phyloP scores from a whole-genome alignment of 441 rosid species.

The Hura crepitans region DNA sequence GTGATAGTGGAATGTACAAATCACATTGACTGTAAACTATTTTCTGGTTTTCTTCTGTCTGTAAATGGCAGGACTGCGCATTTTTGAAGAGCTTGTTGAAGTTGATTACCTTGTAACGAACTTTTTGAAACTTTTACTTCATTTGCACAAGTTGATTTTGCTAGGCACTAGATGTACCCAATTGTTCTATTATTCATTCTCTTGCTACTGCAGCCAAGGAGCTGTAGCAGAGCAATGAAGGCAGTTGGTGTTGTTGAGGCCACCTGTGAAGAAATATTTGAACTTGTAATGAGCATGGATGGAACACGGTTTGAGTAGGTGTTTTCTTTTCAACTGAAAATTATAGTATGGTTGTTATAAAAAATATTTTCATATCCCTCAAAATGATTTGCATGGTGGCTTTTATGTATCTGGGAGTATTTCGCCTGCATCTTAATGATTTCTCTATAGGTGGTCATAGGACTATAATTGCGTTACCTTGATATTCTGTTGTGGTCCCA shows the following conservation, averaged over 20 bases:
- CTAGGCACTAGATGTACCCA: slow-evolving; percentile 22
- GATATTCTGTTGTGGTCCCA: too few relatives aligned
- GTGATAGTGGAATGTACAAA: slow-evolving; percentile 20
- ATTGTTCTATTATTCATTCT: slow-evolving; percentile 26
- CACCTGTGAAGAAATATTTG: slow-evolving; percentile 95
- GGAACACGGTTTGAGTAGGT: slow-evolving; percentile 98
- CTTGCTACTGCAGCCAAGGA: slow-evolving; percentile 78
- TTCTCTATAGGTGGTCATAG: neutral
- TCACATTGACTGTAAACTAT: neutral
- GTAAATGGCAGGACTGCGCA: slow-evolving; percentile 81
- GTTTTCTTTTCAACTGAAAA: slow-evolving; percentile 27
- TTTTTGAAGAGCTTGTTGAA: slow-evolving; percentile 99
- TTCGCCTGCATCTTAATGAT: slow-evolving; percentile 8
- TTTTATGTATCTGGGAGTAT: neutral
- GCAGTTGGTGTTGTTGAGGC: slow-evolving; percentile 99
- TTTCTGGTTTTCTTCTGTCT: slow-evolving; percentile 17
- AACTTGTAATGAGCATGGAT: slow-evolving; percentile 99
- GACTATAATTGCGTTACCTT: neutral
- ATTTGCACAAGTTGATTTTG: slow-evolving; percentile 19
- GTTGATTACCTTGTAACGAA: slow-evolving; percentile 94
- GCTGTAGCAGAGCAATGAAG: slow-evolving; percentile 99
- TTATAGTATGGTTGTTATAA: slow-evolving; percentile 11
- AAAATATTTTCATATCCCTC: slow-evolving; percentile 15
- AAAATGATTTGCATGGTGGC: neutral
- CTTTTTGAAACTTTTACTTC: slow-evolving; percentile 19